Evolutionary conservation across 2,329 filamentous ascomycete genomes (phyloP).

Genomic region (Colletotrichum horii): DNA sequence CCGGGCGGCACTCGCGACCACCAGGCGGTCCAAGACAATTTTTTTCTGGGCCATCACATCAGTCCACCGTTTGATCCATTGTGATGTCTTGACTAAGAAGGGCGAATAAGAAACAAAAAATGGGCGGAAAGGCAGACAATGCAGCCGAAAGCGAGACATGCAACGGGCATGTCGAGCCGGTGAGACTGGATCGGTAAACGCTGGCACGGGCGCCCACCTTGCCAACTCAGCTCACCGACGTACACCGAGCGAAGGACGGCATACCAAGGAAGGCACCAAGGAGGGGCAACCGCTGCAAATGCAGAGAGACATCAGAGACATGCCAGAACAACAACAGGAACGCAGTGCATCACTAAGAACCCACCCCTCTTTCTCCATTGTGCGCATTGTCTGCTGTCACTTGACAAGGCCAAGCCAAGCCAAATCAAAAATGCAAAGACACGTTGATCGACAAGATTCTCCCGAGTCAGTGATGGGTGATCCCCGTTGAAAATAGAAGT

Average conservation of each 20-base stretch:
- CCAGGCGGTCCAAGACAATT: neutral
- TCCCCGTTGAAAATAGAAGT: constrained; percentile 14
- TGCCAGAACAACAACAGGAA: neutral
- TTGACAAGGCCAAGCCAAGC: constrained; percentile 1
- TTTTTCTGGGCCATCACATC: neutral
- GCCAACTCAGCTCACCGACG: constrained; percentile 4
- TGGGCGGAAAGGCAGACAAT: neutral
- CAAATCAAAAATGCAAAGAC: neutral
- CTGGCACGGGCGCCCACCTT: constrained; percentile 1
- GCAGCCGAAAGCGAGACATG: constrained; percentile 8
- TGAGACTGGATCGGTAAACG: neutral
- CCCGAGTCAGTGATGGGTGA: constrained; percentile 18
- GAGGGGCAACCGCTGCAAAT: too few relatives aligned
- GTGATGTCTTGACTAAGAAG: constrained; percentile 1
- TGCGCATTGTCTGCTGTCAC: constrained; percentile 11
- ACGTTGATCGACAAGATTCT: constrained; percentile 17
- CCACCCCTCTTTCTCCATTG: constrained; percentile 1
- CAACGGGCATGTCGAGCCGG: constrained; percentile 11
- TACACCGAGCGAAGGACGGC: neutral
- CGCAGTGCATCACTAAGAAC: neutral
- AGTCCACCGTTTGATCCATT: neutral
- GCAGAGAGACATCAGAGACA: neutral
- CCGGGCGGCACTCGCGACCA: neutral
- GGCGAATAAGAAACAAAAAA: constrained; percentile 3
- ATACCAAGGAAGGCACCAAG: too few relatives aligned